Conservation (phyloP, 345 rosid species). For the Aurinia saxatilis region DNA sequence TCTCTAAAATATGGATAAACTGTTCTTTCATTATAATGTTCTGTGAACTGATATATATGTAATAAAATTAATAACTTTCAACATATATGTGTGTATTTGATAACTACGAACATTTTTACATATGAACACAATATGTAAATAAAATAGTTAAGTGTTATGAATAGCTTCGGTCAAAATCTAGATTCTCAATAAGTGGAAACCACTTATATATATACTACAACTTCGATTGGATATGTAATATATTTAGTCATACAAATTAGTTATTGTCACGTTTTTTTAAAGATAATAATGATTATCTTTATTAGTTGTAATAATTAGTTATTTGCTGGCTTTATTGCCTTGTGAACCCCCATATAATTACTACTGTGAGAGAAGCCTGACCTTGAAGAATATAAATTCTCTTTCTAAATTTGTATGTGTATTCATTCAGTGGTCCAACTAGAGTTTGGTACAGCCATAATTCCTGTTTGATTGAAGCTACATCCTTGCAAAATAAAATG, state of each 20-base stretch:
- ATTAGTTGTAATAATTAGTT: conserved; percentile 4
- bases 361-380: conserved; percentile 2
- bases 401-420: background rate
- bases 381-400: background rate
- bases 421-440: conserved; percentile 14
- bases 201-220: too few relatives aligned
- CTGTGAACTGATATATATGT: background rate
- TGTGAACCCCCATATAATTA: background rate
- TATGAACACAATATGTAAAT: too few relatives aligned
- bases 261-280: background rate
- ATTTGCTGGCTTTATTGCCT: background rate
- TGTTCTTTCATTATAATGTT: background rate
- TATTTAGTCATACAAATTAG: background rate
- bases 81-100: too few relatives aligned
- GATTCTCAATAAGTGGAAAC: too few relatives aligned
- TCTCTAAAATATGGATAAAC: background rate
- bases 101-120: too few relatives aligned
- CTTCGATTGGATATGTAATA: background rate
- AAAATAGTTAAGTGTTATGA: too few relatives aligned
- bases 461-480: background rate
- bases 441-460: background rate
- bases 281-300: background rate
- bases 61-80: too few relatives aligned
- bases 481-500: background rate
- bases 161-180: too few relatives aligned